Conservation (phyloP, 2,329 filamentous ascomycete genomes). For the Emmonsiellopsis sp. region DNA sequence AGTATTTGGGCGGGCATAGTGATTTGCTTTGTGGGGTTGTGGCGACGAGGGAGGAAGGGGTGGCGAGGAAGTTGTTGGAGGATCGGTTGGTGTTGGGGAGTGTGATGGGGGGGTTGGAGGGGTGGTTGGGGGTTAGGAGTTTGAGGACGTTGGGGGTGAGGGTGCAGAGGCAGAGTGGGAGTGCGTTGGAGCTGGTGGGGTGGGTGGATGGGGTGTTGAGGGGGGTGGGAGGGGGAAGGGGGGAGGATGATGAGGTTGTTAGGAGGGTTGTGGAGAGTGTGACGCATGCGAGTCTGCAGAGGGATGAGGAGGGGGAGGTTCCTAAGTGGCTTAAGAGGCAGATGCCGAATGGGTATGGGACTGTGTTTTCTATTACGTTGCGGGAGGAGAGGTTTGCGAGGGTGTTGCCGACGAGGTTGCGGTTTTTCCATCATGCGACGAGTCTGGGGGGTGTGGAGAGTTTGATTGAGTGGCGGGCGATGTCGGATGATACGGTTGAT, state of each 20-base stretch:
- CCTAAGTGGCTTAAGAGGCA: constrained; percentile 66
- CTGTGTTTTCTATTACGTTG: constrained; percentile 73
- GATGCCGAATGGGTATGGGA: constrained; percentile 85
- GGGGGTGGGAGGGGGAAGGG: constrained; percentile 27
- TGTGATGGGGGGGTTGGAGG: constrained; percentile 82
- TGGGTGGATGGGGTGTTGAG: constrained; percentile 56
- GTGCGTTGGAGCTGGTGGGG: constrained; percentile 57
- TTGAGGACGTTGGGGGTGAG: constrained; percentile 78
- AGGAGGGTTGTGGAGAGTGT: constrained; percentile 51
- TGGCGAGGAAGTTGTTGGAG: constrained; percentile 46
- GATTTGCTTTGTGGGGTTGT: constrained; percentile 87
- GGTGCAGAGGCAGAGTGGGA: constrained; percentile 66
- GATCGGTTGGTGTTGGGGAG: constrained; percentile 72
- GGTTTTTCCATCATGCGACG: constrained; percentile 88
- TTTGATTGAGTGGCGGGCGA: constrained; percentile 89
- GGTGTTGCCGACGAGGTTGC: constrained; percentile 65
- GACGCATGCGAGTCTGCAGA: constrained; percentile 72
- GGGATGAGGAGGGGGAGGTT: constrained; percentile 38
- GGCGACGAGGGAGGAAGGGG: constrained; percentile 52
- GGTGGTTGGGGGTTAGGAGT: constrained; percentile 83
- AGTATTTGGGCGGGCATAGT: constrained; percentile 92
- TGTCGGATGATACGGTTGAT: constrained; percentile 71
- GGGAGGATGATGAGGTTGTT: constrained; percentile 39
- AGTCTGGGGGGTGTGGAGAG: constrained; percentile 91
- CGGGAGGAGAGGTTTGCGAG: constrained; percentile 53